Percentiles rank a stretch among this genome's conserved stretches.
These are phyloP conservation scores for Myxozyma melibiosi DNA, from an alignment of 805 yeast species.

Conservation along the genomic window DNA sequence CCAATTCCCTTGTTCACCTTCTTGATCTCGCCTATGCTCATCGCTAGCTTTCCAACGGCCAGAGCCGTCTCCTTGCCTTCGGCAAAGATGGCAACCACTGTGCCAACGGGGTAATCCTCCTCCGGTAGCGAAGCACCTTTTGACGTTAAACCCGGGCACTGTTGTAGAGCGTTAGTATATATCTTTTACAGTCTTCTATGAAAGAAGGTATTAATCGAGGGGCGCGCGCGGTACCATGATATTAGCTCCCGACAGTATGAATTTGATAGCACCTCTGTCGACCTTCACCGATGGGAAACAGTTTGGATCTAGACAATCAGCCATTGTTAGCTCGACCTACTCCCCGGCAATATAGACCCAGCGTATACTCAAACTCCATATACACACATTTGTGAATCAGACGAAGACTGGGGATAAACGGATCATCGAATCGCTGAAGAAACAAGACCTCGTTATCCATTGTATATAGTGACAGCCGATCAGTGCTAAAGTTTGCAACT, in stretches of 20 bases:
- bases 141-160: conserved; percentile 39
- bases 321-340: not conserved
- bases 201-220: not conserved
- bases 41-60: conserved; percentile 83
- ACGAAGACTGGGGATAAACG: conserved; percentile 71
- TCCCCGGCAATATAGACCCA: not conserved
- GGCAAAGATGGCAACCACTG: conserved; percentile 81
- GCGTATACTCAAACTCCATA: not conserved
- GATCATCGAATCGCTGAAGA: conserved; percentile 79
- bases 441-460: conserved; percentile 73
- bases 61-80: conserved; percentile 91
- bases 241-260: conserved; percentile 92
- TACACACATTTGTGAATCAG: conserved; percentile 65
- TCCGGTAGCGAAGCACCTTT: conserved; percentile 45
- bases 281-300: conserved; percentile 86
- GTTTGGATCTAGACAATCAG: conserved; percentile 53
- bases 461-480: conserved; percentile 72
- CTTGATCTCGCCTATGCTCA: conserved; percentile 90
- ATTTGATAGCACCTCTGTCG: conserved; percentile 95
- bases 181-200: not conserved
- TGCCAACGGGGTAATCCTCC: conserved; percentile 66
- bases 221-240: conserved; percentile 71
- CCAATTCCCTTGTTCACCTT: conserved; percentile 84
- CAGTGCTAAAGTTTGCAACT: conserved; percentile 61
- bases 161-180: not conserved